phyloP scores from a whole-genome alignment of 768 basidiomycete species.

The Dioszegia aurantiaca region DNA sequence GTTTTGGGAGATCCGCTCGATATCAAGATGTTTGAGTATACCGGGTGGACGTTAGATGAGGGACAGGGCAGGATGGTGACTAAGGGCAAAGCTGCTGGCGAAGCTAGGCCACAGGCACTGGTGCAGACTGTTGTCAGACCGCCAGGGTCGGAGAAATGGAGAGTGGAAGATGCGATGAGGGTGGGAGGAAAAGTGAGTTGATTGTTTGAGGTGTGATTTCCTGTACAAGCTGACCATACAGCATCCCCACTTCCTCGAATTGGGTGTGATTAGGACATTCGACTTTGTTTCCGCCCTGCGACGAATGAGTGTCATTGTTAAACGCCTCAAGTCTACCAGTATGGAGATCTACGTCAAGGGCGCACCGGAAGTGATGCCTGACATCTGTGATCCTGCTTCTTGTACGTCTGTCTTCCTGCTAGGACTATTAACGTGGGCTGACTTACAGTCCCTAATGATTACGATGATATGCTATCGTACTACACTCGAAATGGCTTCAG shows the following conservation, averaged over 20 bases:
- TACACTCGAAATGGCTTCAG: slow-evolving; percentile 96
- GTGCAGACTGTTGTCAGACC: slow-evolving; percentile 96
- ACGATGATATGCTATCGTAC: slow-evolving; percentile 91
- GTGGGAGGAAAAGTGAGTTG: slow-evolving; percentile 68
- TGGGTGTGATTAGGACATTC: slow-evolving; percentile 92
- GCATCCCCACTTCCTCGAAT: slow-evolving; percentile 95
- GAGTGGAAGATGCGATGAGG: slow-evolving; percentile 87
- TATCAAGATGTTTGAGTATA: slow-evolving; percentile 97
- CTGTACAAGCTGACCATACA: slow-evolving; percentile 53
- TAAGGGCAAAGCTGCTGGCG: slow-evolving; percentile 35
- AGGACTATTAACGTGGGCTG: neutral
- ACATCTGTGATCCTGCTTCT: slow-evolving; percentile 88
- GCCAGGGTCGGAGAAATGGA: slow-evolving; percentile 85
- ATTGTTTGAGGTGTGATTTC: no score
- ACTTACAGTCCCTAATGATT: slow-evolving; percentile 81
- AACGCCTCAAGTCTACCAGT: slow-evolving; percentile 82
- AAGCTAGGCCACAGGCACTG: slow-evolving; percentile 67
- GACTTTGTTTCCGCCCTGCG: slow-evolving; percentile 92
- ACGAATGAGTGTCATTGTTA: slow-evolving; percentile 97
- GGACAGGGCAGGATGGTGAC: slow-evolving; percentile 66
- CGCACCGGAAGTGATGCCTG: slow-evolving; percentile 96
- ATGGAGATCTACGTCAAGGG: slow-evolving; percentile 99
- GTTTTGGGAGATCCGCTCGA: slow-evolving; percentile 95
- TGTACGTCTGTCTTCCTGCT: slow-evolving; percentile 59
- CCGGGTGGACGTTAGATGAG: slow-evolving; percentile 93